Base-by-base conservation (phyloP, 352 stramenopile species). In the Peronosclerospora sorghi region DNA sequence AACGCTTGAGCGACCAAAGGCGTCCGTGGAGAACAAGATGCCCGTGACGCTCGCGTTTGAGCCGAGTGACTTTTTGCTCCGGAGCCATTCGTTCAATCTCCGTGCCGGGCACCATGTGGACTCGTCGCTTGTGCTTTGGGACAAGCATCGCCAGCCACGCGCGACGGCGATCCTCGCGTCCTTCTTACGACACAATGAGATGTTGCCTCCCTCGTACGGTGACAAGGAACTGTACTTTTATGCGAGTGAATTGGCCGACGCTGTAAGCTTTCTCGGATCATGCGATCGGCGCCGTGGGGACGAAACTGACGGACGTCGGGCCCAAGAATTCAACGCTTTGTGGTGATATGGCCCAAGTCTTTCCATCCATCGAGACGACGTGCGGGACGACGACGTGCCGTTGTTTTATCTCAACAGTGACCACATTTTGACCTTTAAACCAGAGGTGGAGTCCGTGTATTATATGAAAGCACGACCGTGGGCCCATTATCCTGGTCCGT, bases 351-450 rank as follows among this genome's bases (percentile, higher is more conserved):
- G 54, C 74, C 26, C 69, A 83, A 24, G 65, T 64, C 29, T 73
- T 66, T 37, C 69, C n/a, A 54, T 67, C 27, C 37, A 65, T 15
- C 44, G 35, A 18, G 45, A 59, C 10, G 49, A 28, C 4, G 44
- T 58, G 7, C 42, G 45, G 12, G 54, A 50, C 28, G 47, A 65
- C 24, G 45, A 65, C 13, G 47, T 67, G 1, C 53, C 55, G 8
- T 30, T 63, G 19, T 62, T 77, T n/a, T 81, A 77, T 49, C 61
- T 77, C 35, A 81, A 76, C 46, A 81, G 68, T 44, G 62, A 81
- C 52, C 53, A 62, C 23, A 70, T 81, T 28, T 52, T 68, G 13
- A 7, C 48, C 24, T 67, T 59, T 27, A 56, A 61, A 18, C 56
- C 58, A 8, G 47, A 70, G 10, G 57, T 66, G 10, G 43, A 71